phyloP scores from a whole-genome alignment of 371 early-diverging fungal genomes.

The Mucor sp. region DNA sequence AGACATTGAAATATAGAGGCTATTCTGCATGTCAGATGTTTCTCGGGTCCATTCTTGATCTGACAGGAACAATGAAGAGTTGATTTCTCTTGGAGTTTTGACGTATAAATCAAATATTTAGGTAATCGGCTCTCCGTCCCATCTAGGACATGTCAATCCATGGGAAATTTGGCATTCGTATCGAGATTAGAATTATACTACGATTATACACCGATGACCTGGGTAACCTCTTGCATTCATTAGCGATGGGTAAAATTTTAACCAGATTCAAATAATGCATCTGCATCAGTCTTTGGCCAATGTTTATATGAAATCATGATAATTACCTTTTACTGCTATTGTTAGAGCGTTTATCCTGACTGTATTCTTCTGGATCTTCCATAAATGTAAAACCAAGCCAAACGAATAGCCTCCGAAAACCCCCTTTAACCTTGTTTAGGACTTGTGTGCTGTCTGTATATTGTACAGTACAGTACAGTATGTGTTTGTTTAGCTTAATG shows the following conservation, averaged over 20 bases:
- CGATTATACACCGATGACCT: neutral
- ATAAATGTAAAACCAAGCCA: neutral
- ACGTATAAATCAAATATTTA: neutral
- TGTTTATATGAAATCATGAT: neutral
- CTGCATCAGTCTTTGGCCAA: neutral
- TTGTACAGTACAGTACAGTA: too few species aligned
- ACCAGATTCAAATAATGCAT: too few species aligned
- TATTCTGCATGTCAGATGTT: neutral
- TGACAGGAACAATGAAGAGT: neutral
- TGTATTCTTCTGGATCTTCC: neutral
- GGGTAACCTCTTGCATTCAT: neutral
- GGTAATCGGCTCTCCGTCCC: neutral
- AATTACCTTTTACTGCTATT: neutral
- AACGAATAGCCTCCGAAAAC: neutral
- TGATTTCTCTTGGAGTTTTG: neutral
- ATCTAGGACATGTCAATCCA: neutral
- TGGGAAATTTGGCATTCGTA: neutral
- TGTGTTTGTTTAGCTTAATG: neutral
- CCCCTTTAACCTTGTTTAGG: neutral
- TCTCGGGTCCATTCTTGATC: neutral
- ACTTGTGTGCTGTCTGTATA: neutral
- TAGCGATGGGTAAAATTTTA: too few species aligned
- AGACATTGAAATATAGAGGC: neutral
- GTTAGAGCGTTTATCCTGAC: neutral
- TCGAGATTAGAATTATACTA: neutral